Conservation (phyloP, 192 early-diverging fungal genomes). For the Coemansia pectinata region DNA sequence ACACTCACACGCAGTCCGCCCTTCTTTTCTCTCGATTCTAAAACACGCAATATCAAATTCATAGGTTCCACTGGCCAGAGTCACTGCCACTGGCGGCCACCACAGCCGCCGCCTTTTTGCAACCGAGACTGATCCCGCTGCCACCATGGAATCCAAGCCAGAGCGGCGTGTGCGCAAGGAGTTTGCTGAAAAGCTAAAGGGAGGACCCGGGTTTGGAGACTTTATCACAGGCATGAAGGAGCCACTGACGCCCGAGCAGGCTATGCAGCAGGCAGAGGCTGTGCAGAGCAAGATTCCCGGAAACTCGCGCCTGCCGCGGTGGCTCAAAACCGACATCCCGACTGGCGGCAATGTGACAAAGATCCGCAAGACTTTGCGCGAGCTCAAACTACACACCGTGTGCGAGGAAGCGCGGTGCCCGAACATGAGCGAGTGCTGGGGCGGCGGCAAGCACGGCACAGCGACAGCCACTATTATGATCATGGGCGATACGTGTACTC, state of each 20-base stretch:
- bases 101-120: slow-evolving; percentile 25
- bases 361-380: slow-evolving; percentile 91
- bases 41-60: not conserved
- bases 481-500: slow-evolving; percentile 98
- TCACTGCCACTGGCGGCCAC: not conserved
- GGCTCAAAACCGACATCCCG: slow-evolving; percentile 95
- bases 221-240: slow-evolving; percentile 40
- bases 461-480: slow-evolving; percentile 99
- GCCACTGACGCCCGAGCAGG: slow-evolving; percentile 31
- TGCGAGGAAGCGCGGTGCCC: slow-evolving; percentile 98
- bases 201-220: slow-evolving; percentile 57
- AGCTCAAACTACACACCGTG: slow-evolving; percentile 93
- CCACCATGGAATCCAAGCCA: slow-evolving; percentile 10
- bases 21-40: not conserved
- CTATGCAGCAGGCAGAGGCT: slow-evolving; percentile 26
- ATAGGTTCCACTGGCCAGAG: not conserved
- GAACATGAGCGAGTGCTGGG: slow-evolving; percentile 99
- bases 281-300: slow-evolving; percentile 6
- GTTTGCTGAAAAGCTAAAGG: slow-evolving; percentile 51
- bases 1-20: no score
- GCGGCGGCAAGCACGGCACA: slow-evolving; percentile 90
- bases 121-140: slow-evolving; percentile 21
- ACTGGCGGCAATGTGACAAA: slow-evolving; percentile 72
- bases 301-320: slow-evolving; percentile 70
- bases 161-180: slow-evolving; percentile 37